phyloP scores from a whole-genome alignment of 2,329 filamentous ascomycete species.

The Alternaria incomplexa region DNA sequence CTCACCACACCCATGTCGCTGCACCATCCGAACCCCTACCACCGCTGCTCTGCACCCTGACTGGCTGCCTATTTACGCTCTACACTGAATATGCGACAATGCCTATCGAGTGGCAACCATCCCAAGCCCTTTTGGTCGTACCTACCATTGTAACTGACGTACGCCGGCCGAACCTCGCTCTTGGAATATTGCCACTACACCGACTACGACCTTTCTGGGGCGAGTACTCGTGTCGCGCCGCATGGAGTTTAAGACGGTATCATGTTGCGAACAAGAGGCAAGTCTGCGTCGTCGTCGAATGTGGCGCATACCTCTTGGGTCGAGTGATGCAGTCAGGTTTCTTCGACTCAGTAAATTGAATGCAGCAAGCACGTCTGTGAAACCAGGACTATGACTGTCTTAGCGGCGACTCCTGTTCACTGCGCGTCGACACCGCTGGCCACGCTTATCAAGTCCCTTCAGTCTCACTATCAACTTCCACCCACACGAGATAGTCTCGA shows the following conservation, averaged over 20 bases:
- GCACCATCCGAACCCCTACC: conserved; percentile 16
- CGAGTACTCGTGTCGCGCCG: not conserved
- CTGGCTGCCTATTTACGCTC: conserved; percentile 9
- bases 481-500: not conserved
- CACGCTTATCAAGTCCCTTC: not conserved
- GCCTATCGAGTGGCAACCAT: not conserved
- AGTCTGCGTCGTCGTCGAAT: not conserved
- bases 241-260: not conserved
- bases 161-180: conserved; percentile 4
- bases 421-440: not conserved
- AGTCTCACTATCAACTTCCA: not conserved
- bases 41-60: not conserved
- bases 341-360: not conserved
- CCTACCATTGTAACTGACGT: not conserved
- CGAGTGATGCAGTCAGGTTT: not conserved
- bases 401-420: not conserved
- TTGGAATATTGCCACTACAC: conserved; percentile 1
- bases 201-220: not conserved
- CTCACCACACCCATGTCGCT: conserved; percentile 15
- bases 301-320: not conserved
- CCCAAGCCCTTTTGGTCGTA: not conserved
- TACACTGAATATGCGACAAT: conserved; percentile 5
- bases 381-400: not conserved
- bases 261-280: not conserved
- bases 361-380: not conserved